Evolutionary conservation across 306 rosid genomes (phyloP), one percentile per base, ranked within the genome.

Genomic region (Casuarina cunninghamiana): DNA sequence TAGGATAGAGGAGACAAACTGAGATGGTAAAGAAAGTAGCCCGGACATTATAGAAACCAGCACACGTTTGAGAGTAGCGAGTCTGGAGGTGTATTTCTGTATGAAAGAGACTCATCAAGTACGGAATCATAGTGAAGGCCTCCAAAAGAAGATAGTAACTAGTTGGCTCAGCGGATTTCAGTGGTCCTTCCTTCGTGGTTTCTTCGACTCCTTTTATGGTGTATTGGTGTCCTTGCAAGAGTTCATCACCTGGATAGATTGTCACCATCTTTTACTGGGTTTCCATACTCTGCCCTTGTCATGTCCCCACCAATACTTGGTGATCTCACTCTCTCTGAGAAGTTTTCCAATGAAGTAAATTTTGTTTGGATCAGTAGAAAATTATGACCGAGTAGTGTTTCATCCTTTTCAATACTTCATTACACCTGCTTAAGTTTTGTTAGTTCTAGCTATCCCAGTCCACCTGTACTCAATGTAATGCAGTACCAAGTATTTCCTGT

Each of bases 151-250:
- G 58, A 69, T 41, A 61, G 77, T 62, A 37, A n/a, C 39, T 12
- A 15, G 44, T 78, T 75, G 83, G 72, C 80, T 85, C 35, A n/a
- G 49, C 72, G 73, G 80, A 46, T 73, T 78, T 41, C 57, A 51
- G 85, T 87, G 88, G 84, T 78, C 88, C 90, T 82, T 37, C 75
- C 63, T 55, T 53, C 66, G 70, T 81, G 70, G 66, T 61, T 73
- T 51, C 39, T 51, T 74, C 74, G 77, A 74, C 44, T 37, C 2
- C 44, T 8, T 32, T 26, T 61, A 11, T 2, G 44, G 11, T 11
- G 35, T 3, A 0, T n/a, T 37, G 45, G 69, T 63, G 69, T 63
- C 69, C 69, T 63, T 38, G 39, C 35, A 58, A 57, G 50, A 46
- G 1, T 0, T 53, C 12, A 37, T 41, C 8, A 37, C 5, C 69